A percentile compares a stretch with the other conserved stretches of the same genome.
Evolutionary conservation across 2,329 filamentous ascomycete genomes (phyloP).

Genomic region (Colletotrichum coccodes): DNA sequence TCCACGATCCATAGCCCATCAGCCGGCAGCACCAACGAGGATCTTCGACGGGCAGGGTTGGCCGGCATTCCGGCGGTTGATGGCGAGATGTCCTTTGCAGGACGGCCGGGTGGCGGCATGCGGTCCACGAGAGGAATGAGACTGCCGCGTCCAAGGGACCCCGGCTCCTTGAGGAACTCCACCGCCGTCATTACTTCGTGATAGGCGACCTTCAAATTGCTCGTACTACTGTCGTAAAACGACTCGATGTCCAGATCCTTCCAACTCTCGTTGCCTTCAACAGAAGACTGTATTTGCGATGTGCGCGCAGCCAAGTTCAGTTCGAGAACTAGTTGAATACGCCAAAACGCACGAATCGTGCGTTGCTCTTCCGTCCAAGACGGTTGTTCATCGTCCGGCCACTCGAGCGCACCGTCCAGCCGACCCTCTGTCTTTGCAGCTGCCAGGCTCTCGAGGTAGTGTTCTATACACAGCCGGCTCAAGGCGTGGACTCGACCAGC

Average conservation of each 20-base stretch:
- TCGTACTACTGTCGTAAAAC: conserved; percentile 23
- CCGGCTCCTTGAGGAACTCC: not conserved
- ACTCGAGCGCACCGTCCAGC: not conserved
- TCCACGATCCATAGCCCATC: conserved; percentile 29
- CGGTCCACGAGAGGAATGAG: not conserved
- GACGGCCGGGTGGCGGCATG: not conserved
- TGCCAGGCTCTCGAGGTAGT: not conserved
- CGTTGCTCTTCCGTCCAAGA: conserved; percentile 28
- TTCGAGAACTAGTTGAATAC: conserved; percentile 18
- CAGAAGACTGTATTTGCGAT: not conserved
- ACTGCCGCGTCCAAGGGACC: too few relatives aligned
- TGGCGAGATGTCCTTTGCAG: not conserved
- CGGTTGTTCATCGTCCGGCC: not conserved
- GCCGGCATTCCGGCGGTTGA: not conserved
- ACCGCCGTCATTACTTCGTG: conserved; percentile 26
- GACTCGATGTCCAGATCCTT: not conserved
- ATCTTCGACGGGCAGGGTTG: not conserved
- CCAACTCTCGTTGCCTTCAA: fast-evolving
- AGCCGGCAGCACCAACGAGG: not conserved
- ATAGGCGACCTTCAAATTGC: conserved; percentile 18
- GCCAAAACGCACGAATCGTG: conserved; percentile 17
- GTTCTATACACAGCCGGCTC: conserved; percentile 4
- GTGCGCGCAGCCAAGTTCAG: not conserved
- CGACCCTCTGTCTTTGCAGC: not conserved
- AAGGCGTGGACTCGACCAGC: not conserved